Evolutionary conservation across 768 basidiomycete genomes (phyloP).

Genomic region (Tylopilus intermedius): DNA sequence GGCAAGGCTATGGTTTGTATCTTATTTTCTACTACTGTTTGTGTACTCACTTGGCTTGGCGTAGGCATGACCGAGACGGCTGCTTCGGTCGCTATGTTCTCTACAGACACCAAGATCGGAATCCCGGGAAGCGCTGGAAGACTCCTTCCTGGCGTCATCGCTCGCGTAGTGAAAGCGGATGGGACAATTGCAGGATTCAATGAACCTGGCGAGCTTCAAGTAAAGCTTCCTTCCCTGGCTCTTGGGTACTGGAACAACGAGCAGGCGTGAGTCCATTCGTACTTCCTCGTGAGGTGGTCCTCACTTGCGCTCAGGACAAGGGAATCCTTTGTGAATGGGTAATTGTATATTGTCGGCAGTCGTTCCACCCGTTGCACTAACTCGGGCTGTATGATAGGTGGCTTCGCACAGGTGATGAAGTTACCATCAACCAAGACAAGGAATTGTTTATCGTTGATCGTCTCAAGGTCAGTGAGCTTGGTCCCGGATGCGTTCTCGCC

Average conservation of each 20-base stretch:
- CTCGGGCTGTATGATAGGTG: conserved; percentile 38
- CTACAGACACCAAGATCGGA: conserved; percentile 44
- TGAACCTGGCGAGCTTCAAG: conserved; percentile 57
- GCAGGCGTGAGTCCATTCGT: conserved; percentile 47
- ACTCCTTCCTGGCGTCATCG: conserved; percentile 51
- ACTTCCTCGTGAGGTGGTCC: neutral
- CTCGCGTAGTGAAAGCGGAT: conserved; percentile 52
- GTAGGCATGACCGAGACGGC: conserved; percentile 65
- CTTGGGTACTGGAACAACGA: conserved; percentile 50
- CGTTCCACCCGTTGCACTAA: neutral
- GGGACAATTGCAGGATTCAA: conserved; percentile 50
- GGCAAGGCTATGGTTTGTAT: conserved; percentile 56
- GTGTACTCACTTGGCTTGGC: neutral
- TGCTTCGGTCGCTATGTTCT: conserved; percentile 48
- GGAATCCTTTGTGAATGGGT: conserved; percentile 69
- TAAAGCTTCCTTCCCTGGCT: conserved; percentile 39
- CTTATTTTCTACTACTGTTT: neutral
- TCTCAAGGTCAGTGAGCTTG: conserved; percentile 42
- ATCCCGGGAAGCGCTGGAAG: conserved; percentile 47
- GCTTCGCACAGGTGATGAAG: conserved; percentile 68
- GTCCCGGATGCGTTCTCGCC: neutral
- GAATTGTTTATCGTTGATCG: conserved; percentile 62
- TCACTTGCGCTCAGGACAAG: conserved; percentile 42
- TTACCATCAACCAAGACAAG: conserved; percentile 45
- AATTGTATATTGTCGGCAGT: conserved; percentile 6